Conservation (phyloP, 78 protist species). For the Blattamonas nauphoetae region DNA sequence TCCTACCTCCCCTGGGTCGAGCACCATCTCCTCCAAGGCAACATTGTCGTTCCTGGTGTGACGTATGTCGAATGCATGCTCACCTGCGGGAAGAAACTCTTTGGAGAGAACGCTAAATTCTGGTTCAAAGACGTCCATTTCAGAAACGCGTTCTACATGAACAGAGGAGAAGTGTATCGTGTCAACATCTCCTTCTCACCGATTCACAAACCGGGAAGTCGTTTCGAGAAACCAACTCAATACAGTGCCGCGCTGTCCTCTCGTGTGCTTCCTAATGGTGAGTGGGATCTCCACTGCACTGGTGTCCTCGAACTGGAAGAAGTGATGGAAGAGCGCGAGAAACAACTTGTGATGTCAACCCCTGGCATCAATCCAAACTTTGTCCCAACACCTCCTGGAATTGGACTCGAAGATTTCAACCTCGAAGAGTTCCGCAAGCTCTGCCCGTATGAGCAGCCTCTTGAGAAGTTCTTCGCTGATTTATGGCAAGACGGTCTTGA, state of each 20-base stretch:
- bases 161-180: neutral
- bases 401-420: neutral
- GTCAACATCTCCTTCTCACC: neutral
- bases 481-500: neutral
- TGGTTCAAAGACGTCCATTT: neutral
- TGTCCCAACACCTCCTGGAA: neutral
- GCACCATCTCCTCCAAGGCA: neutral
- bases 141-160: neutral
- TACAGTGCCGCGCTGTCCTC: neutral
- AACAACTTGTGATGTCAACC: neutral
- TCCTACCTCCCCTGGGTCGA: neutral
- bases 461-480: neutral
- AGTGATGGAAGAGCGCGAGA: neutral
- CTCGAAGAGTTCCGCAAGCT: neutral
- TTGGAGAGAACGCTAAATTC: neutral
- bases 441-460: neutral
- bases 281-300: neutral
- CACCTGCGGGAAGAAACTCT: neutral
- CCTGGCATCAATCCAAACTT: neutral
- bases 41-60: conserved; percentile 18
- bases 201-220: neutral
- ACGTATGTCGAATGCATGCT: neutral
- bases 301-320: neutral
- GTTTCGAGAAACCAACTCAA: neutral
- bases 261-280: neutral